Evolutionary conservation across 139 green algal genomes (phyloP), one percentile per base, ranked within the genome.

Genomic region (Chlorokybus atmophyticus): DNA sequence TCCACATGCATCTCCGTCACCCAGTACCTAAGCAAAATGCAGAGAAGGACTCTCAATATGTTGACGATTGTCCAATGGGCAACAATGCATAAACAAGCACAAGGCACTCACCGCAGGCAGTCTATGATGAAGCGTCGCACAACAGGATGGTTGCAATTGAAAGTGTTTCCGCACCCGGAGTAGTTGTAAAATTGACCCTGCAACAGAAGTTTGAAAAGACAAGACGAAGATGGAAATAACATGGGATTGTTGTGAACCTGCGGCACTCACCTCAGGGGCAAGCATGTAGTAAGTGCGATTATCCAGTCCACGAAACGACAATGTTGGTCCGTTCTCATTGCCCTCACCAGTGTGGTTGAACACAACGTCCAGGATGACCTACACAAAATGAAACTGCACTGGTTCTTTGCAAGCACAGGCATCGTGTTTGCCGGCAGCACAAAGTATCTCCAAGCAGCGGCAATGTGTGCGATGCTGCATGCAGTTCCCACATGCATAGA

Each of bases 281-380:
- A 96, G 74, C 88, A 99, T 94, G 79, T 99, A 99, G 70, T 93
- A 99, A 27, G 85, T 67, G 0, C 81, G 68, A 77, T 98, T 95
- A 74, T 96, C 90, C 44, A 98, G 70, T n/a, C 91, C 91, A 53
- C 83, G 72, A 78, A 99, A 96, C 7, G 79, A 91, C 4, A 97
- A 52, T 3, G 79, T 85, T 29, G 87, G 87, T 0, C 90, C 90
- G 42, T 75, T 64, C 52, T 97, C 82, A 71, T 96, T 95, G 54
- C 91, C 91, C 68, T 99, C 91, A 2, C 88, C 88, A 1, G 88
- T 97, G 82, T 99, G 91, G 76, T 99, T 99, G 81, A 96, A 95
- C 49, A 99, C 92, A 3, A 99, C 86, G 63, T 97, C 91, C 60
- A 99, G 66, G 52, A 96, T 90, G 24, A 99, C 84, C 55, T 63